phyloP scores from a whole-genome alignment of 805 yeast genomes.

The Candida succiphila region DNA sequence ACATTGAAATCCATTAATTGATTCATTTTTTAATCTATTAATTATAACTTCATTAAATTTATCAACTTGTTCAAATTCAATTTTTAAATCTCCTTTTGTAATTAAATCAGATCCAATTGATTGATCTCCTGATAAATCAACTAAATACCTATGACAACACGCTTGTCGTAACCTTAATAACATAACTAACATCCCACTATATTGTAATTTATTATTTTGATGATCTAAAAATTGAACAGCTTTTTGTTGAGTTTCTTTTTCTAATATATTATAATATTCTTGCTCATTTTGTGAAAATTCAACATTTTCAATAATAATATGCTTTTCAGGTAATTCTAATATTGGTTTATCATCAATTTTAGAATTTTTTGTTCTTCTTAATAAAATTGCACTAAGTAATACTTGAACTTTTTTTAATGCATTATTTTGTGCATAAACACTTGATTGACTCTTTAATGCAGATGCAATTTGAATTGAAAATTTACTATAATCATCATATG shows the following conservation, averaged over 20 bases:
- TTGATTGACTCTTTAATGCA: slow-evolving; percentile 36
- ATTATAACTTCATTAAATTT: slow-evolving; percentile 13
- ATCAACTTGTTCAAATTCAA: slow-evolving; percentile 15
- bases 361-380: slow-evolving; percentile 67
- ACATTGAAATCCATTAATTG: slow-evolving; percentile 39
- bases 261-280: slow-evolving; percentile 48
- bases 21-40: slow-evolving; percentile 23
- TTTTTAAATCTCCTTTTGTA: slow-evolving; percentile 15
- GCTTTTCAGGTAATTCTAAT: slow-evolving; percentile 56
- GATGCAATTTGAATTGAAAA: slow-evolving; percentile 47
- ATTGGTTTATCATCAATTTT: slow-evolving; percentile 74
- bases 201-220: slow-evolving; percentile 20
- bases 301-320: slow-evolving; percentile 34
- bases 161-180: slow-evolving; percentile 79
- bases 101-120: not conserved
- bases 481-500: slow-evolving; percentile 50
- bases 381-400: slow-evolving; percentile 59
- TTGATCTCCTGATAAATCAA: slow-evolving; percentile 43
- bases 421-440: slow-evolving; percentile 1
- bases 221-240: slow-evolving; percentile 37
- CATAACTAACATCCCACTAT: slow-evolving; percentile 57
- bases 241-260: slow-evolving; percentile 37
- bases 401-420: slow-evolving; percentile 58
- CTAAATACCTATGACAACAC: slow-evolving; percentile 70
- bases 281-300: slow-evolving; percentile 45